Evolutionary conservation across 441 rosid genomes (phyloP).

Genomic region (Adansonia rubrostipa): DNA sequence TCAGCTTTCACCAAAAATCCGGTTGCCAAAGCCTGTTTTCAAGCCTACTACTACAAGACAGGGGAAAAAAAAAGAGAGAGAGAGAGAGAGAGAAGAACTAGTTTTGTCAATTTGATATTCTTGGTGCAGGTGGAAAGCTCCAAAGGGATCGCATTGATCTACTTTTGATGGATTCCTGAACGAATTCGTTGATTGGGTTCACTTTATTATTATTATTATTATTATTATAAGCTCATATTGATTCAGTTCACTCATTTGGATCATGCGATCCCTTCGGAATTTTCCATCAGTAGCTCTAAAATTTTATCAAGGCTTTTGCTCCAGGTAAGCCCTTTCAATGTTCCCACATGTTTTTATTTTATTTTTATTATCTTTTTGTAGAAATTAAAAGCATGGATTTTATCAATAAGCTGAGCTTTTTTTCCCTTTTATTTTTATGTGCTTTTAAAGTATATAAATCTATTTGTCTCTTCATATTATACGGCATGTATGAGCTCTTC

Average conservation of each 20-base stretch:
- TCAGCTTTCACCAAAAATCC: neutral
- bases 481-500: neutral
- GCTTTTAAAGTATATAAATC: neutral
- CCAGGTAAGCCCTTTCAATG: constrained; percentile 27
- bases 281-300: constrained; percentile 52
- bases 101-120: neutral
- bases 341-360: neutral
- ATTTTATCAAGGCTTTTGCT: neutral
- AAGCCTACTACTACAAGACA: neutral
- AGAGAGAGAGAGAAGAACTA: too few species aligned
- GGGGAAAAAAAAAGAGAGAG: too few species aligned
- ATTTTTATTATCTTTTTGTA: neutral
- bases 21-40: neutral
- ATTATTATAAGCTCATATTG: neutral
- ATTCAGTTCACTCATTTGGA: constrained; percentile 34
- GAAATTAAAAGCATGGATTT: neutral
- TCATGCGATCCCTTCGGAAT: constrained; percentile 77
- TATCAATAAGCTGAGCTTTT: neutral
- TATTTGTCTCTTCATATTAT: neutral
- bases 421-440: neutral
- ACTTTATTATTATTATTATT: neutral
- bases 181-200: neutral
- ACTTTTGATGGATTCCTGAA: constrained; percentile 18
- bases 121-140: constrained; percentile 61
- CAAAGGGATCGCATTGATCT: constrained; percentile 88